These are phyloP conservation scores for Filobasidium floriforme DNA, from an alignment of 768 basidiomycete genomes.

Conservation along the genomic window DNA sequence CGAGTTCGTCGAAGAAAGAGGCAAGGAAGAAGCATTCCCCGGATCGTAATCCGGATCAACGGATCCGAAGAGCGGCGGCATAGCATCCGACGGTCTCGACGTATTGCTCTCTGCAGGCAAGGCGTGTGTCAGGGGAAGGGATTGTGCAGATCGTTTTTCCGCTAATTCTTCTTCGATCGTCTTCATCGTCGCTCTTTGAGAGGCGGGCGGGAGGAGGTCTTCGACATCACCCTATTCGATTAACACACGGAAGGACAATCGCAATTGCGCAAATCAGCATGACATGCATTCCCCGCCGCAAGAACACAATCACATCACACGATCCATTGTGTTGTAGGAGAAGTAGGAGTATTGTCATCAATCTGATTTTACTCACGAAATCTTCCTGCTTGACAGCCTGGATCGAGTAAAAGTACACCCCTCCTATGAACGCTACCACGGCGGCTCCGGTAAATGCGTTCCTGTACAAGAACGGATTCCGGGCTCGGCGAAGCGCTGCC, in stretches of 20 bases:
- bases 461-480: constrained; percentile 68
- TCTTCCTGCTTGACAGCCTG: constrained; percentile 88
- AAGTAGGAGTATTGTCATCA: no score
- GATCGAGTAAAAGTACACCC: constrained; percentile 88
- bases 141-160: constrained; percentile 23
- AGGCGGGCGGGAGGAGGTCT: constrained; percentile 44
- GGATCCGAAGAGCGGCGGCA: background rate
- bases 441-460: constrained; percentile 71
- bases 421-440: constrained; percentile 65
- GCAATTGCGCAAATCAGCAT: no score
- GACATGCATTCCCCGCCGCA: background rate
- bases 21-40: no score
- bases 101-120: background rate
- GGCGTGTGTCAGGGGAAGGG: constrained; percentile 9
- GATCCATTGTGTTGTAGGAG: no score
- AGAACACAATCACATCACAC: background rate
- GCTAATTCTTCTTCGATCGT: constrained; percentile 46
- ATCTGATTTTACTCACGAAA: constrained; percentile 51
- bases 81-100: background rate
- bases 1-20: background rate
- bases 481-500: constrained; percentile 74
- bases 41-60: no score
- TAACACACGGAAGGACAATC: no score
- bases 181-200: constrained; percentile 37
- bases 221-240: constrained; percentile 38